phyloP scores from a whole-genome alignment of 2,329 filamentous ascomycete genomes.

The Fusarium poae region DNA sequence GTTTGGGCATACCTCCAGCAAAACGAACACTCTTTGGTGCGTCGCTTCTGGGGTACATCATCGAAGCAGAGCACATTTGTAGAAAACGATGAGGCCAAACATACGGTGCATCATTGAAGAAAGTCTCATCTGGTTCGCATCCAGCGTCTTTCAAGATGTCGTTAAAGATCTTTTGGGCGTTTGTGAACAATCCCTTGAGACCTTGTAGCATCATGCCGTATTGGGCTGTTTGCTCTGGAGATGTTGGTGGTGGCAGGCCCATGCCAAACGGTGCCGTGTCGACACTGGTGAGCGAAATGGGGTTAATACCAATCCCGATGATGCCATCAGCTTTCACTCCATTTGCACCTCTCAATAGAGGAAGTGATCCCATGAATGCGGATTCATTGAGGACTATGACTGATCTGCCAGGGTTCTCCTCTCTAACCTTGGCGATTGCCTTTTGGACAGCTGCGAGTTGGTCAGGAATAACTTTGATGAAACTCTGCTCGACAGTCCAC shows the following conservation, averaged over 20 bases:
- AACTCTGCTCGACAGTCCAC: slow-evolving; percentile 10
- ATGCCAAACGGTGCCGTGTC: not conserved
- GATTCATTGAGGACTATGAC: slow-evolving; percentile 9
- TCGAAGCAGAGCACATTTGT: slow-evolving; percentile 18
- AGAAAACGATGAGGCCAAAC: slow-evolving; percentile 16
- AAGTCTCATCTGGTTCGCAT: not conserved
- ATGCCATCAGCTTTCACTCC: slow-evolving; percentile 1
- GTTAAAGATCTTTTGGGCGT: not conserved
- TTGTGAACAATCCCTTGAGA: not conserved
- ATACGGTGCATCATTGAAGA: slow-evolving; percentile 19
- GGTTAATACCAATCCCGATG: slow-evolving; percentile 13
- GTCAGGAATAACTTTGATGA: slow-evolving; percentile 9
- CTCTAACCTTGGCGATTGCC: not conserved
- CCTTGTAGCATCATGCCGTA: not conserved
- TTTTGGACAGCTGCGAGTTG: slow-evolving; percentile 9
- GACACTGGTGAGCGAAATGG: slow-evolving; percentile 4
- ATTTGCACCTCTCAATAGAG: not conserved
- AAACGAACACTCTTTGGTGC: slow-evolving; percentile 13
- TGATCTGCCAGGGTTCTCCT: not conserved
- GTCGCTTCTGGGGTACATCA: slow-evolving; percentile 25
- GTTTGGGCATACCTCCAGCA: slow-evolving; percentile 8
- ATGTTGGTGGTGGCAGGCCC: not conserved
- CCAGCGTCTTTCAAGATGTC: not conserved
- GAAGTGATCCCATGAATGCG: not conserved
- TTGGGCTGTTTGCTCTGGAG: not conserved